Evolutionary conservation across 75 land plant species (phyloP).

Genomic region (Cryptomeria japonica): DNA sequence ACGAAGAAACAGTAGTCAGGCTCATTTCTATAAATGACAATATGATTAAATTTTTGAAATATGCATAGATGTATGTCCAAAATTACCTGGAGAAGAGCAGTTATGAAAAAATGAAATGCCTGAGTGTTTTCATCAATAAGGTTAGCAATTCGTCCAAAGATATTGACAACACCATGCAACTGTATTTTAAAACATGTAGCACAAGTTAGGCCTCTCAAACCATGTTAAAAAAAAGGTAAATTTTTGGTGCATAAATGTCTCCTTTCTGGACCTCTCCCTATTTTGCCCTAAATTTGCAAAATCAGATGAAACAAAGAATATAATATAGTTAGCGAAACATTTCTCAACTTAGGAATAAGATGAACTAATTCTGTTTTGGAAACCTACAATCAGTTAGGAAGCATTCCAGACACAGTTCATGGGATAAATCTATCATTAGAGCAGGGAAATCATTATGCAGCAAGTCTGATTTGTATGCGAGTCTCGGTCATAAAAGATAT

Average conservation of each 20-base stretch:
- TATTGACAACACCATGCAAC: constrained; percentile 80
- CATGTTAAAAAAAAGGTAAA: background rate
- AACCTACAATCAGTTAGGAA: too few species aligned
- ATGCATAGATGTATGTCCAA: background rate
- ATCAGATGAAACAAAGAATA: too few species aligned
- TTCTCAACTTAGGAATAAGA: too few species aligned
- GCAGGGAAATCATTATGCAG: too few species aligned
- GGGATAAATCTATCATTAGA: too few species aligned
- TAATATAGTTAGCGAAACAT: too few species aligned
- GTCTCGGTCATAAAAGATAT: too few species aligned
- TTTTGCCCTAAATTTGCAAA: too few species aligned
- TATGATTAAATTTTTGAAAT: background rate
- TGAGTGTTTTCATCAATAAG: constrained; percentile 92
- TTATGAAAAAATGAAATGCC: constrained; percentile 88
- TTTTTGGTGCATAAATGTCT: background rate
- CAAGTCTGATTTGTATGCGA: too few species aligned
- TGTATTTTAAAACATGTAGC: constrained; percentile 21
- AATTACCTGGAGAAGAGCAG: constrained; percentile 86
- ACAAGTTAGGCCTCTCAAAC: background rate
- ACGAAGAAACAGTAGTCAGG: constrained; percentile 2
- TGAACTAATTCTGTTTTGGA: too few species aligned
- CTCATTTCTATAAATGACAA: background rate
- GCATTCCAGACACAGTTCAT: too few species aligned
- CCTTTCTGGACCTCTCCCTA: too few species aligned
- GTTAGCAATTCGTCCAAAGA: constrained; percentile 80